Percentiles rank a stretch among this genome's conserved stretches.
These are phyloP conservation scores for Arachis hypogaea DNA, from an alignment of 306 rosid genomes.

Conservation along the genomic window DNA sequence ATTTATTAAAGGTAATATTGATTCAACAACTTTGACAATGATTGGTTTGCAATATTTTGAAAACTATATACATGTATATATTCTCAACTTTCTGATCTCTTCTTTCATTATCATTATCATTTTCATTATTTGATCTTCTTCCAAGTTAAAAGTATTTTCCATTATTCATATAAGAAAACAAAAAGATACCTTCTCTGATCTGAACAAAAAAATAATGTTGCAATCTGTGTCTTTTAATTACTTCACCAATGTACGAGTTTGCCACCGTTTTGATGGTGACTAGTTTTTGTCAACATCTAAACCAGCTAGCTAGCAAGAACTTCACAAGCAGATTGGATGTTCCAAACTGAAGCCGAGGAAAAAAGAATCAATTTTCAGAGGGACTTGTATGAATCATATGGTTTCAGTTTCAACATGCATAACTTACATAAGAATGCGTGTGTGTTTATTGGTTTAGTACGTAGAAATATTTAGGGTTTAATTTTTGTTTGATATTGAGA, in stretches of 20 bases:
- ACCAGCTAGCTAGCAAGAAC: constrained; percentile 13
- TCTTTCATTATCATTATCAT: background rate
- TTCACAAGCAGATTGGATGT: background rate
- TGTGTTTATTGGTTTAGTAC: too few species aligned
- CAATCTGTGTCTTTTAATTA: background rate
- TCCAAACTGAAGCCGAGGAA: constrained; percentile 6
- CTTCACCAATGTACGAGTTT: background rate
- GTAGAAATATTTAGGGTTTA: too few species aligned
- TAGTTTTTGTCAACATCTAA: constrained; percentile 29
- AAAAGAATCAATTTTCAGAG: background rate
- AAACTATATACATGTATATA: background rate
- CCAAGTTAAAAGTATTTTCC: background rate
- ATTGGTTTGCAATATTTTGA: background rate
- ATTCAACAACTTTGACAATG: constrained; percentile 16
- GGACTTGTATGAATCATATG: background rate
- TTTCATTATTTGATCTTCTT: constrained; percentile 5
- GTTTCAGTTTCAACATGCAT: too few species aligned
- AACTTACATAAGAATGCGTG: too few species aligned
- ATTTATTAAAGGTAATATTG: background rate
- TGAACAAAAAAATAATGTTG: background rate
- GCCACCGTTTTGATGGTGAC: constrained; percentile 46
- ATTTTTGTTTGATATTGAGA: too few species aligned
- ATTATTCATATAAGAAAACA: background rate
- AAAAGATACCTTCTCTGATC: background rate
- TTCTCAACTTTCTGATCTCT: background rate